A percentile compares a stretch with the other conserved stretches of the same genome.
phyloP scores from a whole-genome alignment of 140 eudicot genomes.

The Ambrosia hybrid region DNA sequence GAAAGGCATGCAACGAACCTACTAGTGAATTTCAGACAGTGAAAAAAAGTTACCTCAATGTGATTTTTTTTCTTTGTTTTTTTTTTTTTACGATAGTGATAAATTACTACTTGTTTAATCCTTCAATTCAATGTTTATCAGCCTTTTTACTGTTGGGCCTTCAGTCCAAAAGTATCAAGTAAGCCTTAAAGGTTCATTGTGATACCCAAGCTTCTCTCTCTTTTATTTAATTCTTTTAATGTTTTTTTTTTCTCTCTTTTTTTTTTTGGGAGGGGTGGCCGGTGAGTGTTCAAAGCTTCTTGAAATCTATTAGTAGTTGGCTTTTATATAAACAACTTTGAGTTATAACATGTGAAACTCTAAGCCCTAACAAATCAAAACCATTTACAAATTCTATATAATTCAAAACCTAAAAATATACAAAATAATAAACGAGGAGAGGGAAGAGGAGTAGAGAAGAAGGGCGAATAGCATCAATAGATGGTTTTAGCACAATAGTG shows the following conservation, averaged over 20 bases:
- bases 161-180: not conserved
- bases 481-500: not conserved
- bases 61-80: no score
- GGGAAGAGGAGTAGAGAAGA: not conserved
- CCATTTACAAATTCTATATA: not conserved
- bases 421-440: not conserved
- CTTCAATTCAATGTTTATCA: not conserved
- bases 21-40: no score
- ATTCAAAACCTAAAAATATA: no score
- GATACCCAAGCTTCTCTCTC: no score
- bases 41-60: no score
- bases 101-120: not conserved
- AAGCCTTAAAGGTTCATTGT: not conserved
- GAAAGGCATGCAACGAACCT: not conserved
- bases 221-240: no score
- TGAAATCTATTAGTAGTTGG: not conserved
- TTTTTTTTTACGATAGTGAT: not conserved
- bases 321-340: not conserved
- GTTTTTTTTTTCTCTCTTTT: no score
- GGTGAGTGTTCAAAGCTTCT: not conserved
- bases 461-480: not conserved
- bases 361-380: not conserved
- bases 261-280: not conserved
- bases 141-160: not conserved
- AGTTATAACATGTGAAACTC: not conserved